phyloP scores from a whole-genome alignment of 768 basidiomycete species.

The Saitozyma podzolica region DNA sequence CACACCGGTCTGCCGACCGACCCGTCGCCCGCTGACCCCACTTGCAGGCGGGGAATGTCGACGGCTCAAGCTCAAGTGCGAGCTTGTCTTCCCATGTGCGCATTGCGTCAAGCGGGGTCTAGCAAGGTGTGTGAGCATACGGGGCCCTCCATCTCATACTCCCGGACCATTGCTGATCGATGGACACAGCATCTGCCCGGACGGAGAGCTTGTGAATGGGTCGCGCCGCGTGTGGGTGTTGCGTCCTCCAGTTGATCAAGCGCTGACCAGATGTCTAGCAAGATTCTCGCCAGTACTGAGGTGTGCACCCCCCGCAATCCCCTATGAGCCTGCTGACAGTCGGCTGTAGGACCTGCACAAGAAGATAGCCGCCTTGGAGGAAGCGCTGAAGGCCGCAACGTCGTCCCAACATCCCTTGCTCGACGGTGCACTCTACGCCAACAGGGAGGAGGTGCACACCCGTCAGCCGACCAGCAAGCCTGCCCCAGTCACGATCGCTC shows the following conservation, averaged over 20 bases:
- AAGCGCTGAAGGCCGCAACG: slow-evolving; percentile 1
- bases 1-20: too few species aligned
- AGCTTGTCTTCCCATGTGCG: slow-evolving; percentile 8
- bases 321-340: not conserved
- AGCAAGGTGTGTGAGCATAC: not conserved
- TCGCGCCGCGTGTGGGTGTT: not conserved
- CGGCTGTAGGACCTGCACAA: slow-evolving; percentile 5
- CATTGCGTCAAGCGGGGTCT: slow-evolving; percentile 9
- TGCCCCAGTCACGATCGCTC: not conserved
- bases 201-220: slow-evolving; percentile 11
- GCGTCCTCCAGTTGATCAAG: too few species aligned
- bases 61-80: slow-evolving; percentile 13
- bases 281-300: slow-evolving; percentile 8
- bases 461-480: not conserved
- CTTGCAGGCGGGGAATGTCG: slow-evolving; percentile 12
- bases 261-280: too few species aligned
- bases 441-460: not conserved
- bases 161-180: too few species aligned
- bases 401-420: not conserved
- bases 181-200: slow-evolving; percentile 6
- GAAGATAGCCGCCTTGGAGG: slow-evolving; percentile 9
- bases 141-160: not conserved
- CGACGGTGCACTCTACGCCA: not conserved
- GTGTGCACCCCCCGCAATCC: not conserved
- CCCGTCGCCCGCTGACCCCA: too few species aligned